These are phyloP conservation scores for Microascus cirrosus DNA, from an alignment of 2,329 filamentous ascomycete species.

Conservation along the genomic window DNA sequence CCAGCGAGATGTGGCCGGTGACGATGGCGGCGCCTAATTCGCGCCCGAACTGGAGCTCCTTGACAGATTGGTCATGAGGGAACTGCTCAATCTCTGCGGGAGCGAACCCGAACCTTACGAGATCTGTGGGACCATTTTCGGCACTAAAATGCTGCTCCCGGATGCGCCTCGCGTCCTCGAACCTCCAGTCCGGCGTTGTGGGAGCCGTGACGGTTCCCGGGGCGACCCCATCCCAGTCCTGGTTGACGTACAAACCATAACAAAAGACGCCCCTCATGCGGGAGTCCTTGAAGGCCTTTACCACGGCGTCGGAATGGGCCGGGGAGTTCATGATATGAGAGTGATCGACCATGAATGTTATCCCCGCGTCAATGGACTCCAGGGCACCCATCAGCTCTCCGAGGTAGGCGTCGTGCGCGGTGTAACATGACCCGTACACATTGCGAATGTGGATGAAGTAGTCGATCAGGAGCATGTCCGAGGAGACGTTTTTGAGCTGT, in stretches of 20 bases:
- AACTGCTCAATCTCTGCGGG: constrained; percentile 1
- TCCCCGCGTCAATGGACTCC: constrained; percentile 27
- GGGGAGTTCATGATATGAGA: constrained; percentile 7
- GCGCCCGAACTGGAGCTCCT: background rate
- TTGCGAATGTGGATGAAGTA: constrained; percentile 10
- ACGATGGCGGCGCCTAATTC: background rate
- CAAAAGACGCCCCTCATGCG: background rate
- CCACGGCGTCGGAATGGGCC: constrained; percentile 3
- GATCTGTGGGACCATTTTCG: background rate
- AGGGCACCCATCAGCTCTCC: constrained; percentile 17
- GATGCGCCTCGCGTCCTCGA: background rate
- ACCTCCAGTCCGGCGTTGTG: background rate
- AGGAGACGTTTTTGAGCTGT: constrained; percentile 15
- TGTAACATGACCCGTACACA: constrained; percentile 1
- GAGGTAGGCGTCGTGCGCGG: background rate
- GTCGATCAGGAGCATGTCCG: constrained; percentile 13
- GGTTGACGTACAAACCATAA: constrained; percentile 1
- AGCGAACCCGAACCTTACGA: background rate
- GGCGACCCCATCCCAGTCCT: background rate
- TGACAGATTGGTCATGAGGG: background rate
- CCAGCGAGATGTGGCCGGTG: constrained; percentile 1
- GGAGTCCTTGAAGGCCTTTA: constrained; percentile 1
- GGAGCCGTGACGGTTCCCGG: background rate
- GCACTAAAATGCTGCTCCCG: background rate
- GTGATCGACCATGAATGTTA: constrained; percentile 20